These are phyloP conservation scores for Mortierella claussenii DNA, from an alignment of 192 early-diverging fungal genomes.

Conservation along the genomic window DNA sequence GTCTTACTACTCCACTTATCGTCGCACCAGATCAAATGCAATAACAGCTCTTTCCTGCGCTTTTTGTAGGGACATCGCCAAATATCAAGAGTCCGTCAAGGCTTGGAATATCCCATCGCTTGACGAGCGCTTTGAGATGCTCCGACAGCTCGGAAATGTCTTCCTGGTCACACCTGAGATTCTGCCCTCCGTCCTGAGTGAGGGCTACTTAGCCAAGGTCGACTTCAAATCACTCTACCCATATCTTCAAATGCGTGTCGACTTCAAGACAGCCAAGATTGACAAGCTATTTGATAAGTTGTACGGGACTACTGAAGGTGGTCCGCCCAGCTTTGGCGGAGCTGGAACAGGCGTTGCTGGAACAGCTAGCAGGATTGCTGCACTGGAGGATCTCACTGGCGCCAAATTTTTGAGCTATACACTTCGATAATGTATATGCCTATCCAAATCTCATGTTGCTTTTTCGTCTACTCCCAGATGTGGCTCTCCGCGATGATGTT, in stretches of 20 bases:
- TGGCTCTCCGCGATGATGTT: no score
- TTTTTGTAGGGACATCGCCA: constrained; percentile 84
- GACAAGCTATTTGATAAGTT: constrained; percentile 63
- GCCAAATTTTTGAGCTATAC: constrained; percentile 35
- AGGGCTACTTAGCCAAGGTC: constrained; percentile 84
- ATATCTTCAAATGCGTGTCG: constrained; percentile 90
- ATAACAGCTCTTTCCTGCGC: no score
- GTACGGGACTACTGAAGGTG: not conserved
- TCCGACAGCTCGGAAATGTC: constrained; percentile 93
- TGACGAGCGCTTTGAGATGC: constrained; percentile 87
- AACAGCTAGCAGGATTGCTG: constrained; percentile 8
- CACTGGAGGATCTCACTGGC: constrained; percentile 22
- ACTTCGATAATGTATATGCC: constrained; percentile 16
- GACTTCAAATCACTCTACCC: constrained; percentile 84
- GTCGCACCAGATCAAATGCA: not conserved
- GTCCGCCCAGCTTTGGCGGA: not conserved
- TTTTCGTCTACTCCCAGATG: no score
- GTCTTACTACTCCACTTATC: not conserved
- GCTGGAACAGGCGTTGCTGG: not conserved
- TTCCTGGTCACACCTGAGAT: constrained; percentile 94
- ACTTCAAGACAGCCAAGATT: constrained; percentile 76
- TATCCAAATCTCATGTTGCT: no score
- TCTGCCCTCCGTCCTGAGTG: constrained; percentile 86
- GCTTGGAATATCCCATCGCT: constrained; percentile 79
- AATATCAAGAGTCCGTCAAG: constrained; percentile 89